Evolutionary conservation across 2,329 filamentous ascomycete species (phyloP).

Genomic region (Xylaria sp.): DNA sequence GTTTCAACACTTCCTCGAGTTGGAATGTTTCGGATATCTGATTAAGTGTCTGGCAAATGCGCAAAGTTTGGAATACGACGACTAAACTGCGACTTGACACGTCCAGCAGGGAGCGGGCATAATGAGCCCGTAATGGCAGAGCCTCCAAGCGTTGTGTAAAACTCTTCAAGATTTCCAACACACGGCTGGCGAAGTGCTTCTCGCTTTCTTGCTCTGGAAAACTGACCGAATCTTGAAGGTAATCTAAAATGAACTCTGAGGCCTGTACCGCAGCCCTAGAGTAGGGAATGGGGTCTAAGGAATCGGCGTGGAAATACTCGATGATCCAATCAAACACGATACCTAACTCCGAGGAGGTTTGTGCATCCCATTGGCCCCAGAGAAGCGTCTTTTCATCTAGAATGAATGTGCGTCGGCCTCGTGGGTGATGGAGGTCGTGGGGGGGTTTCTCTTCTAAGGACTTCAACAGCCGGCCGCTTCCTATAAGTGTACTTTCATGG

Average conservation of each 20-base stretch:
- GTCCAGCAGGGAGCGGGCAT: constrained; percentile 39
- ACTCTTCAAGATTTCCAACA: constrained; percentile 45
- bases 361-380: constrained; percentile 62
- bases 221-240: constrained; percentile 48
- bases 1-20: constrained; percentile 53
- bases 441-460: constrained; percentile 38
- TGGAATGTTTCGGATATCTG: constrained; percentile 43
- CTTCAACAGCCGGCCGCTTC: constrained; percentile 52
- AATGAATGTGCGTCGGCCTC: constrained; percentile 44
- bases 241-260: constrained; percentile 51
- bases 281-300: constrained; percentile 13
- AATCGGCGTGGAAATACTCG: constrained; percentile 44
- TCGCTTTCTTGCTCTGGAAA: constrained; percentile 41
- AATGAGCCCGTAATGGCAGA: constrained; percentile 13
- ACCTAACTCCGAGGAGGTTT: constrained; percentile 63
- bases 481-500: constrained; percentile 61
- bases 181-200: constrained; percentile 48
- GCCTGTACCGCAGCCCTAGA: constrained; percentile 36
- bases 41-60: constrained; percentile 45
- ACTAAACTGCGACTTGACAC: constrained; percentile 43
- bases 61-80: constrained; percentile 43
- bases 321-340: constrained; percentile 62
- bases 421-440: constrained; percentile 34
- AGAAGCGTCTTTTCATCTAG: constrained; percentile 52
- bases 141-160: constrained; percentile 45